Evolutionary conservation across 371 early-diverging fungal genomes (phyloP).

Genomic region (Mucor circinelloides): DNA sequence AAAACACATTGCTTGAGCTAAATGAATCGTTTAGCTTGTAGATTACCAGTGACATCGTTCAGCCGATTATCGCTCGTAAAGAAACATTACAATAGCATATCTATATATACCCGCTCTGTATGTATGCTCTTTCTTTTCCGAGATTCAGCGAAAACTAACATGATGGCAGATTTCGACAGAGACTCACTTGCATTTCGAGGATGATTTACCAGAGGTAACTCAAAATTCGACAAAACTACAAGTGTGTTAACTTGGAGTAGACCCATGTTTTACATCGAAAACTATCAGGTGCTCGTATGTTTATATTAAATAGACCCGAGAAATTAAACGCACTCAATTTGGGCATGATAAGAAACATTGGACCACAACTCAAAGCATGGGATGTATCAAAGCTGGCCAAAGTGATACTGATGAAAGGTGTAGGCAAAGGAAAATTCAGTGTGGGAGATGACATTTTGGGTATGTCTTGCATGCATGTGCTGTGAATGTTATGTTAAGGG

Average conservation of each 20-base stretch:
- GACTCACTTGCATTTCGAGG: conserved; percentile 17
- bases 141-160: not conserved
- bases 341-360: conserved; percentile 86
- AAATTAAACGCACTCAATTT: conserved; percentile 88
- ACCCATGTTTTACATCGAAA: conserved; percentile 66
- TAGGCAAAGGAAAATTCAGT: conserved; percentile 84
- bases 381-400: conserved; percentile 85
- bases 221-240: not conserved
- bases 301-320: conserved; percentile 89
- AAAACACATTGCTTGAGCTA: not conserved
- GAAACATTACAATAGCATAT: not conserved
- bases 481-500: not conserved
- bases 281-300: conserved; percentile 52
- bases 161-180: conserved; percentile 21
- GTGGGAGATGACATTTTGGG: conserved; percentile 95
- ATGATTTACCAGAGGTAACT: conserved; percentile 22
- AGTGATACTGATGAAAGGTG: conserved; percentile 83
- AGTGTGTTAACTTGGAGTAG: conserved; percentile 25
- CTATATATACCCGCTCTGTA: conserved; percentile 3
- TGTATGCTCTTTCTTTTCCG: not conserved
- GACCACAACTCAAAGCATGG: conserved; percentile 89
- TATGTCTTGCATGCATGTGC: conserved; percentile 18
- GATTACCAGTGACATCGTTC: not conserved
- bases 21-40: not conserved
- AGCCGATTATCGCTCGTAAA: not conserved